Base-by-base conservation (phyloP, 768 basidiomycete genomes). In the Auriscalpium microsporum region DNA sequence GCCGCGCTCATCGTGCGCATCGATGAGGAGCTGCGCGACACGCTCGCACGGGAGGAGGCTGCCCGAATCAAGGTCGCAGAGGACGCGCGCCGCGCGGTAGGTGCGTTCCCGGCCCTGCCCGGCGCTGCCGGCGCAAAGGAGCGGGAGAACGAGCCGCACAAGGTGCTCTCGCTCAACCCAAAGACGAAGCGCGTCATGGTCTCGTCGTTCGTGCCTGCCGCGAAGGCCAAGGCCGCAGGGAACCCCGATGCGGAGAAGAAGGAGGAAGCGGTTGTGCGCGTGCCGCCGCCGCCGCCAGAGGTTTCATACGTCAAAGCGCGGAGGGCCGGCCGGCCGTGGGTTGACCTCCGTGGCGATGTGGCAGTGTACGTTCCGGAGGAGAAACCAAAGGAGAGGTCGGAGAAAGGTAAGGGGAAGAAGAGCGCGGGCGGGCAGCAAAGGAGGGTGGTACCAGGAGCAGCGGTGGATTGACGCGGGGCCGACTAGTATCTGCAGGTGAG, bases 91-190 rank as follows among this genome's bases (percentile, higher is more conserved):
- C 9, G 37, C 21, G 49, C 58, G 2, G 58, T 52, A 33, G 58
- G 60, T 23, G 55, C 58, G 46, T 56, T 61, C 48, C 60, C 60
- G 1, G 48, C 49, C 28, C 52, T 60, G 4, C 19, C n/a, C 5
- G 11, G 10, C 10, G 50, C 49, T 19, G 40, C 16, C 13, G 55
- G 47, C 17, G 34, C 8, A 46, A 45, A n/a, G 23, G 13, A 9
- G 19, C 14, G 23, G 19, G 19, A 7, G 14, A 14, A 2, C 44
- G 46, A 6, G n/a, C 4, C 16, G 50, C 57, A 21, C 50, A 48
- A 37, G 14, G 60, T 61, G n/a, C 38, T 61, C 10, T 50, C 52
- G 14, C 11, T 61, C 7, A 45, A 54, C 28, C 7, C 34, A 21
- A 40, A n/a, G 14, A 58, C 52, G 48, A 50, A 48, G 23, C 52